Percentiles rank a stretch among this genome's conserved stretches.
phyloP scores from a whole-genome alignment of 192 early-diverging fungal genomes.

The Funneliformis geosporum region DNA sequence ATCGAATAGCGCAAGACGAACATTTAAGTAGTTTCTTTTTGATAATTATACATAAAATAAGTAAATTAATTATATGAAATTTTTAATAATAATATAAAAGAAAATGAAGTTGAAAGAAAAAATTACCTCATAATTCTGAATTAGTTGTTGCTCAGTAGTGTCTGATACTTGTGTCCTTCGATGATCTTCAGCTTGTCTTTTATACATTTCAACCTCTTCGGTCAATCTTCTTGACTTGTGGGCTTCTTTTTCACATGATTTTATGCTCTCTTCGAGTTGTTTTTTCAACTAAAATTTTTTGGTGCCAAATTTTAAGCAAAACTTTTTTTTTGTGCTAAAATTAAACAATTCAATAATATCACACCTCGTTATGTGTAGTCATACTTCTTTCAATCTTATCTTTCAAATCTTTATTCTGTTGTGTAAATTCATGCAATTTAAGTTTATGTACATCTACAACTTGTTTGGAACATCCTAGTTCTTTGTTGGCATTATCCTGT shows the following conservation, averaged over 20 bases:
- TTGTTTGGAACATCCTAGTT: conserved; percentile 53
- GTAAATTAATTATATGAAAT: not conserved
- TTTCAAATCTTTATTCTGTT: conserved; percentile 58
- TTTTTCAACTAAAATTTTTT: not conserved
- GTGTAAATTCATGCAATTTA: conserved; percentile 56
- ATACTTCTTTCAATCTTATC: conserved; percentile 63
- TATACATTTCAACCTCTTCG: not conserved
- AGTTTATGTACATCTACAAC: conserved; percentile 52
- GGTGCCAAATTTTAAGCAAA: not conserved
- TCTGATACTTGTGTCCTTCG: not conserved
- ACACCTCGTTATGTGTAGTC: conserved; percentile 56
- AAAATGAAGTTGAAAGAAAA: not conserved
- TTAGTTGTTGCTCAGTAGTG: not conserved
- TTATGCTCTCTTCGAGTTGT: not conserved
- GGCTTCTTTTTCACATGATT: not conserved
- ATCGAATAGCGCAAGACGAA: conserved; percentile 73
- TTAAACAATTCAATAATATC: conserved; percentile 29
- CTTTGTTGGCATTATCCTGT: conserved; percentile 60
- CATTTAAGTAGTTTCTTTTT: conserved; percentile 79
- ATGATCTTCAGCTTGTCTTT: conserved; percentile 13
- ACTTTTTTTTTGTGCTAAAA: not conserved
- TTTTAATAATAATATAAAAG: not conserved
- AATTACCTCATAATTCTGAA: conserved; percentile 26
- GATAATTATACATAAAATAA: conserved; percentile 5
- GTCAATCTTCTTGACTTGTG: not conserved